Percentiles rank a stretch among this genome's conserved stretches.
phyloP scores from a whole-genome alignment of 768 basidiomycete genomes.

The Boletus reticuloceps region DNA sequence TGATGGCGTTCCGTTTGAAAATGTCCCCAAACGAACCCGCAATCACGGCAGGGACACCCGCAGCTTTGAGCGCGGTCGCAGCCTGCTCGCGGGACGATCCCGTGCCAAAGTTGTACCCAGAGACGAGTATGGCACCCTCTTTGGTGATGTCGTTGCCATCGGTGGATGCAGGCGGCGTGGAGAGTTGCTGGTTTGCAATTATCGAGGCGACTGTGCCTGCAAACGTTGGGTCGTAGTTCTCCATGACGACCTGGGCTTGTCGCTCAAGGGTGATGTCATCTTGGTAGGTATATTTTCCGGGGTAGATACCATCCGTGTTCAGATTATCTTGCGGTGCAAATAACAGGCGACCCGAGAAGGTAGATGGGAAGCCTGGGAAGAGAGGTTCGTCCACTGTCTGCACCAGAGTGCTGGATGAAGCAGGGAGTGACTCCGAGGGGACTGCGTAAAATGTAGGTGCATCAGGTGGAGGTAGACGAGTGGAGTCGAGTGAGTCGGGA shows the following conservation, averaged over 20 bases:
- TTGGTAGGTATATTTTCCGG: conserved; percentile 98
- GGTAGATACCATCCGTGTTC: conserved; percentile 98
- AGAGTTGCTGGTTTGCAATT: conserved; percentile 22
- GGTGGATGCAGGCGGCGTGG: no score
- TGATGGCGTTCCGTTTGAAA: conserved; percentile 98
- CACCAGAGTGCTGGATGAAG: conserved; percentile 28
- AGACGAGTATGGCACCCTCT: conserved; percentile 75
- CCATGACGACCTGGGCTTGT: conserved; percentile 97
- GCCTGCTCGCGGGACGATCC: conserved; percentile 98
- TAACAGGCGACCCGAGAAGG: conserved; percentile 81
- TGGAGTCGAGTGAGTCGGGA: conserved; percentile 64
- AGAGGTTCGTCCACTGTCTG: conserved; percentile 54
- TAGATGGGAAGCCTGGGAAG: conserved; percentile 76
- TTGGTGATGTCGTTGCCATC: conserved; percentile 30
- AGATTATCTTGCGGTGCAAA: conserved; percentile 97
- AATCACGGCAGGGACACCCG: conserved; percentile 89
- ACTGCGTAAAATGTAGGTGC: conserved; percentile 60
- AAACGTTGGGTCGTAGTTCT: conserved; percentile 95
- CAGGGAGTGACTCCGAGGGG: conserved; percentile 27
- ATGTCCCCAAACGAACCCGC: conserved; percentile 99
- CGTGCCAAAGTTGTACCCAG: conserved; percentile 98
- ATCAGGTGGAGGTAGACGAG: conserved; percentile 45
- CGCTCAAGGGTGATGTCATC: conserved; percentile 95
- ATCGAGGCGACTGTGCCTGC: conserved; percentile 64
- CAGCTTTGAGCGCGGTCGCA: conserved; percentile 93